phyloP scores from a whole-genome alignment of 2,329 filamentous ascomycete species.

The Microthyrium microscopicum region DNA sequence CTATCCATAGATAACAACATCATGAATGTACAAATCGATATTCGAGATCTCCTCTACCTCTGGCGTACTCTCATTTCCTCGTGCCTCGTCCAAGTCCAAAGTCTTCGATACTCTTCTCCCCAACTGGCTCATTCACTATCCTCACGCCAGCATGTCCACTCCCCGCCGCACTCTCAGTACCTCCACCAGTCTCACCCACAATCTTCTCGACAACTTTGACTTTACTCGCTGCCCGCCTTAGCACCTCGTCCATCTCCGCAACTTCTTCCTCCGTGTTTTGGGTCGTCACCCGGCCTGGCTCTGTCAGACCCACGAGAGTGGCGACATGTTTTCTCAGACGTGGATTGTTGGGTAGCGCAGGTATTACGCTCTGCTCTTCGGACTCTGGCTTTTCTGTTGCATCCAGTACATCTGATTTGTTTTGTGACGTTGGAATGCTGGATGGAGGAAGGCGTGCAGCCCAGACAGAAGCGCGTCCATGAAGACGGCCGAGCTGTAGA shows the following conservation, averaged over 20 bases:
- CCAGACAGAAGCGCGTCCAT: slow-evolving; percentile 73
- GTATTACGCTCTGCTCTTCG: slow-evolving; percentile 18
- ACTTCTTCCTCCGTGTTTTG: slow-evolving; percentile 80
- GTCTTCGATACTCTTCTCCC: too few relatives aligned
- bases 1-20: too few relatives aligned
- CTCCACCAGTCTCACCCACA: slow-evolving; percentile 31
- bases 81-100: too few relatives aligned
- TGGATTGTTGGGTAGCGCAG: slow-evolving; percentile 35
- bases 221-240: slow-evolving; percentile 72
- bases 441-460: slow-evolving; percentile 44
- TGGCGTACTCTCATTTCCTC: too few relatives aligned
- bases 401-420: slow-evolving; percentile 1
- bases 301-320: slow-evolving; percentile 59
- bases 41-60: too few relatives aligned
- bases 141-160: too few relatives aligned
- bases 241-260: slow-evolving; percentile 74
- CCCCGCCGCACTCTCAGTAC: too few relatives aligned
- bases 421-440: slow-evolving; percentile 1
- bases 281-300: slow-evolving; percentile 60
- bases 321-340: slow-evolving; percentile 63
- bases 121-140: too few relatives aligned
- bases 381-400: neutral
- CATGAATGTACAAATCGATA: too few relatives aligned
- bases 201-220: slow-evolving; percentile 70
- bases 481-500: slow-evolving; percentile 57